A percentile compares a stretch with the other conserved stretches of the same genome.
These are phyloP conservation scores for Encephalitozoon intestinalis DNA, from an alignment of 371 early-diverging fungal species.

Conservation along the genomic window DNA sequence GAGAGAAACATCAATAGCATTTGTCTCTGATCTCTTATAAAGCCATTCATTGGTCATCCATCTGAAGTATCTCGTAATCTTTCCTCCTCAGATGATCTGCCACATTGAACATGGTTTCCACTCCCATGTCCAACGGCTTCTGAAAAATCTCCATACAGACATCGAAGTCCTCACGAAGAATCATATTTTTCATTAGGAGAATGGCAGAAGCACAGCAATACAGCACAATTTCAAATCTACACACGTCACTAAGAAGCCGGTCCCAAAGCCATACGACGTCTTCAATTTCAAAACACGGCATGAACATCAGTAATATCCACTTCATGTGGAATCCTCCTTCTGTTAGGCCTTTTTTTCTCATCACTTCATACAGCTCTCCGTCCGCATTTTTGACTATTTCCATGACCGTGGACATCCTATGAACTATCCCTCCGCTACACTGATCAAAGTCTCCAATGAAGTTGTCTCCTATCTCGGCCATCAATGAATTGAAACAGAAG, in stretches of 20 bases:
- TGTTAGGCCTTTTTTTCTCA: constrained; percentile 40
- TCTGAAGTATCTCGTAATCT: neutral
- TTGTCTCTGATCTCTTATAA: neutral
- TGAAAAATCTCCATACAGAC: constrained; percentile 49
- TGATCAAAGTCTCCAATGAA: constrained; percentile 53
- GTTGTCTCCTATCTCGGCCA: constrained; percentile 58
- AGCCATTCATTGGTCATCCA: neutral
- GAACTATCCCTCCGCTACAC: constrained; percentile 28
- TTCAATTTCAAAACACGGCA: constrained; percentile 48
- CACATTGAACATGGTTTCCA: constrained; percentile 38
- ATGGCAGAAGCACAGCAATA: constrained; percentile 53
- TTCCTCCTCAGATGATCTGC: constrained; percentile 47
- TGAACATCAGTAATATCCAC: constrained; percentile 59
- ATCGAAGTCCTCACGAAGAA: constrained; percentile 44
- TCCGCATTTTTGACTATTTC: constrained; percentile 48
- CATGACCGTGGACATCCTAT: constrained; percentile 44
- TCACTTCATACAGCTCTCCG: constrained; percentile 24
- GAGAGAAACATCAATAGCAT: neutral
- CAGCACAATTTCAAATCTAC: constrained; percentile 52
- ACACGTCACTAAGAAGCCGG: constrained; percentile 53
- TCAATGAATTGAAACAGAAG: constrained; percentile 60
- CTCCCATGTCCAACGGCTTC: constrained; percentile 23
- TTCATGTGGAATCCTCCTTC: constrained; percentile 46
- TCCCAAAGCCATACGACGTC: constrained; percentile 60
- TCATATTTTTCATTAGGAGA: constrained; percentile 34